Evolutionary conservation across 2,329 filamentous ascomycete species (phyloP).

Genomic region (Trichoderma koningiopsis): DNA sequence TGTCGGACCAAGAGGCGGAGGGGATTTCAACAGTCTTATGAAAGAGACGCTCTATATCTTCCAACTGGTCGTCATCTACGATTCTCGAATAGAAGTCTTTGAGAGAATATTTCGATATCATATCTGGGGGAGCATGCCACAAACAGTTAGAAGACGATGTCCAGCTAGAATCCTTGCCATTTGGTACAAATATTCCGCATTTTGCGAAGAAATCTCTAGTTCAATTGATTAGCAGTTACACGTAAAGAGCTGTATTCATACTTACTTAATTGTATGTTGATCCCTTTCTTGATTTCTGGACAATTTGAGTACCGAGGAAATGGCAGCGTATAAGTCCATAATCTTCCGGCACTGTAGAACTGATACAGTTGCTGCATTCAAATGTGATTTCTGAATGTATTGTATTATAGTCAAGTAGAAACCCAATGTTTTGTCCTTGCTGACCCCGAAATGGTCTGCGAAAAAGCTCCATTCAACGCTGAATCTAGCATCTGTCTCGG

Average conservation of each 20-base stretch:
- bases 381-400: not conserved
- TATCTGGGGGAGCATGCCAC: not conserved
- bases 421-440: not conserved
- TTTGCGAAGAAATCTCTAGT: not conserved
- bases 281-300: not conserved
- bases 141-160: not conserved
- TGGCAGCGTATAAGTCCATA: not conserved
- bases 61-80: not conserved
- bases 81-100: not conserved
- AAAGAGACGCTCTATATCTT: not conserved
- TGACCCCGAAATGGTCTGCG: not conserved
- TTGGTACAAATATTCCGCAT: not conserved
- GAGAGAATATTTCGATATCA: not conserved
- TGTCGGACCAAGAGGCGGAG: not conserved
- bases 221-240: not conserved
- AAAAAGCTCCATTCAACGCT: not conserved
- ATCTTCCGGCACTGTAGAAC: not conserved
- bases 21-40: not conserved
- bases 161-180: not conserved
- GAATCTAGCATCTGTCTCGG: not conserved
- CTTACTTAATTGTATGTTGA: not conserved
- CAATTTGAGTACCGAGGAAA: not conserved
- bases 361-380: not conserved
- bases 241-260: not conserved
- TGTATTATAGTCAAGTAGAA: not conserved